A percentile compares a stretch with the other conserved stretches of the same genome.
Evolutionary conservation across 345 rosid species (phyloP).

Genomic region (Cochlearia excelsa): DNA sequence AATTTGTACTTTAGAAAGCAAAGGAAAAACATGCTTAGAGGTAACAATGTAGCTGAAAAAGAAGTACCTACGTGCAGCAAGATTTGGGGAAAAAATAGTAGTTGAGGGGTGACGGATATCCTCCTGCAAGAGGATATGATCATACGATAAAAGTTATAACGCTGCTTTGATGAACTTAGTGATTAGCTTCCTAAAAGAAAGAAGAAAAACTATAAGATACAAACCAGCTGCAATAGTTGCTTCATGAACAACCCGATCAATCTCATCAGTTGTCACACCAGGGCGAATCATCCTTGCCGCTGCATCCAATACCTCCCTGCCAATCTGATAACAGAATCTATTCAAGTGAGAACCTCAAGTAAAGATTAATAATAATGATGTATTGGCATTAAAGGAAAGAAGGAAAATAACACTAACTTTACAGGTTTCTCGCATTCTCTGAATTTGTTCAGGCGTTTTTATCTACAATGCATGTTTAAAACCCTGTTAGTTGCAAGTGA

Average conservation of each 20-base stretch:
- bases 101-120: conserved; percentile 95
- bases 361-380: conserved; percentile 1
- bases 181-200: neutral
- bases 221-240: conserved; percentile 83
- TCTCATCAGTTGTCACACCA: conserved; percentile 94
- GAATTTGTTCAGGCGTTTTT: conserved; percentile 79
- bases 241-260: conserved; percentile 89
- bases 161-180: neutral
- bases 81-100: conserved; percentile 96
- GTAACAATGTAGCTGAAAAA: conserved; percentile 26
- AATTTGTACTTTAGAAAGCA: conserved; percentile 3
- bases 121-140: conserved; percentile 54
- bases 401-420: conserved; percentile 49
- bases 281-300: conserved; percentile 75
- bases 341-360: conserved; percentile 5
- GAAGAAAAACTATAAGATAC: conserved; percentile 6
- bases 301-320: conserved; percentile 87
- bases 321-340: conserved; percentile 48
- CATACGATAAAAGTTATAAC: neutral
- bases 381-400: neutral
- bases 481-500: conserved; percentile 11
- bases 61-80: conserved; percentile 98
- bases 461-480: conserved; percentile 48
- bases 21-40: conserved; percentile 15
- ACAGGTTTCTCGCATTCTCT: conserved; percentile 87